A percentile compares a stretch with the other conserved stretches of the same genome.
These are phyloP conservation scores for Aureobasidium pullulans DNA, from an alignment of 2,329 filamentous ascomycete genomes.

Conservation along the genomic window DNA sequence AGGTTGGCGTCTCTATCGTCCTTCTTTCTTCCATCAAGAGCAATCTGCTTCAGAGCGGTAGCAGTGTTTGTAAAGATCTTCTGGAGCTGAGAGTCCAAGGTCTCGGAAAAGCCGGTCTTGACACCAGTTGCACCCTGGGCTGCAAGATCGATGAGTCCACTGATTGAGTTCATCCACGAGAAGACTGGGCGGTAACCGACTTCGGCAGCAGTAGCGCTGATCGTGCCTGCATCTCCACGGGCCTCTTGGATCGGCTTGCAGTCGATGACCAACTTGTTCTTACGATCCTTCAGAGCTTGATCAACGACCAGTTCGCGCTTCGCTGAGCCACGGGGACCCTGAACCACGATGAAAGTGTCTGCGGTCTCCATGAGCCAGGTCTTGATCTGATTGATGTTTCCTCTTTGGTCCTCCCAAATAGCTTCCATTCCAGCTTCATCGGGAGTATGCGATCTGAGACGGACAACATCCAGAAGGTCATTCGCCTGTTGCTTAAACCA, in stretches of 20 bases:
- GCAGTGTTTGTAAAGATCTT: conserved; percentile 86
- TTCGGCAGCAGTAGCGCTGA: conserved; percentile 68
- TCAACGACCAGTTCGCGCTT: conserved; percentile 84
- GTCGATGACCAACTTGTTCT: conserved; percentile 77
- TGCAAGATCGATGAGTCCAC: conserved; percentile 83
- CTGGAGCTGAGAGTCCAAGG: conserved; percentile 75
- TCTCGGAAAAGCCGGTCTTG: conserved; percentile 91
- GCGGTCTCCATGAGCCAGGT: conserved; percentile 82
- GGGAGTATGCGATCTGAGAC: conserved; percentile 39
- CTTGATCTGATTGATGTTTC: conserved; percentile 72
- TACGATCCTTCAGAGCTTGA: conserved; percentile 65
- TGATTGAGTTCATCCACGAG: conserved; percentile 92
- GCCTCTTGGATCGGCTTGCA: conserved; percentile 92
- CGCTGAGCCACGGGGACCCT: conserved; percentile 84
- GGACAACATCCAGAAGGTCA: conserved; percentile 51
- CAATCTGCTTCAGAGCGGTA: conserved; percentile 69
- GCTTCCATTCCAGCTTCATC: conserved; percentile 66
- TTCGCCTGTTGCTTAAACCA: conserved; percentile 73
- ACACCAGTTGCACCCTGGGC: conserved; percentile 90
- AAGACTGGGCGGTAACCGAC: conserved; percentile 93
- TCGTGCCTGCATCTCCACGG: conserved; percentile 77
- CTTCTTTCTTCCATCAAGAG: conserved; percentile 61
- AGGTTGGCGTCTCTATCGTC: conserved; percentile 65
- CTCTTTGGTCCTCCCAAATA: conserved; percentile 81
- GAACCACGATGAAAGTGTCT: conserved; percentile 88